Conservation (phyloP, 2,329 filamentous ascomycete species). For the Thielaviopsis musarum region DNA sequence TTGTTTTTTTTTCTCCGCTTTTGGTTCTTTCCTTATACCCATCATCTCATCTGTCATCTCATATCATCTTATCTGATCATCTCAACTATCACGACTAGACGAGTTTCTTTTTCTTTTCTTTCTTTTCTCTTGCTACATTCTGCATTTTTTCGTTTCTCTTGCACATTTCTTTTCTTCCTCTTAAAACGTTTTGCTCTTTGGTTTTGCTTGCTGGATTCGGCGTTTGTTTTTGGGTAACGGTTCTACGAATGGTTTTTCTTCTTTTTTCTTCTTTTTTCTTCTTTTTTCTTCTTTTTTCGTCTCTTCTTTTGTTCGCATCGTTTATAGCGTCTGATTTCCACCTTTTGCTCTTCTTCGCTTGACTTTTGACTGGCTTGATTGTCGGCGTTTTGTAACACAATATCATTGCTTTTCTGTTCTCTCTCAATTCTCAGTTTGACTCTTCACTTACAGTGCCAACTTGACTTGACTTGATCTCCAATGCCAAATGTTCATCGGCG, state of each 20-base stretch:
- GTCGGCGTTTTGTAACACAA: background rate
- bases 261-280: background rate
- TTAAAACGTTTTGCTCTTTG: too few relatives aligned
- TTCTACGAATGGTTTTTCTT: background rate
- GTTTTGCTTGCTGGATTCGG: too few relatives aligned
- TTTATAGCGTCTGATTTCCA: background rate
- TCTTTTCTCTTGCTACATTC: background rate
- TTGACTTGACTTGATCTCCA: too few relatives aligned
- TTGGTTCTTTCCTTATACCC: too few relatives aligned
- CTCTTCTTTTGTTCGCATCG: background rate
- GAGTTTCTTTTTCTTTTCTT: background rate
- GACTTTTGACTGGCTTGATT: background rate
- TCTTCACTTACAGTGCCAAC: too few relatives aligned
- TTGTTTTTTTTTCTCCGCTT: background rate
- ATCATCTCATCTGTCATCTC: too few relatives aligned
- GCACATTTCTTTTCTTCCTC: background rate
- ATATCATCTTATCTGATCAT: too few relatives aligned
- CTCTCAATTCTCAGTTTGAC: too few relatives aligned
- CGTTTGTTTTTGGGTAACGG: too few relatives aligned
- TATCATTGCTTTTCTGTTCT: background rate
- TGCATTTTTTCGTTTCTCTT: background rate
- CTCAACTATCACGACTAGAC: too few relatives aligned
- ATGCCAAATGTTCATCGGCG: too few relatives aligned
- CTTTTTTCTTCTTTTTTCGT: background rate
- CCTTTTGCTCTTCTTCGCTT: background rate